A percentile compares a stretch with the other conserved stretches of the same genome.
phyloP scores from a whole-genome alignment of 495 filamentous ascomycete genomes.

The Penicillium flavigenum region DNA sequence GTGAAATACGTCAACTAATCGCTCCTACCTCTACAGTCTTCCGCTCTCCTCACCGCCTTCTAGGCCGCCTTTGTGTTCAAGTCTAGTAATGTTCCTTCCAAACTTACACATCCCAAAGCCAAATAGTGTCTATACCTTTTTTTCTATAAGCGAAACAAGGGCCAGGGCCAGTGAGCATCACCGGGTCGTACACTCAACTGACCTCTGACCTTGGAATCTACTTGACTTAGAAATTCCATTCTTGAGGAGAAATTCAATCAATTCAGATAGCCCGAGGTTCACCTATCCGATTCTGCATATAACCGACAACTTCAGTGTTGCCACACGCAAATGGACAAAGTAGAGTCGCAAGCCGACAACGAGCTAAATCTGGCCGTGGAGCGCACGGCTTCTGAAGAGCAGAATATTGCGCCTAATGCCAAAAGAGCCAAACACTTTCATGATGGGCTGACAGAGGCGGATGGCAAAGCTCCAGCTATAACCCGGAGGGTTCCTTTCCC shows the following conservation, averaged over 20 bases:
- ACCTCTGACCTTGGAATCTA: background rate
- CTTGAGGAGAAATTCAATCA: no score
- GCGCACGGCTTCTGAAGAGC: background rate
- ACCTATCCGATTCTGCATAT: background rate
- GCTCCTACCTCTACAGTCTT: no score
- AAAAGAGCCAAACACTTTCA: background rate
- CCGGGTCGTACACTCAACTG: background rate
- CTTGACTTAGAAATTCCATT: background rate
- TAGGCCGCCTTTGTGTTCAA: no score
- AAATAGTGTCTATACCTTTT: background rate
- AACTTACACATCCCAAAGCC: background rate
- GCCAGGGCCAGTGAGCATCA: background rate
- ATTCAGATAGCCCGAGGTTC: no score
- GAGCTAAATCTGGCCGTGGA: background rate
- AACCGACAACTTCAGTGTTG: background rate
- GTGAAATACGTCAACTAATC: no score
- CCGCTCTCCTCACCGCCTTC: no score
- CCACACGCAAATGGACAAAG: background rate
- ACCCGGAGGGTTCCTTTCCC: slow-evolving; percentile 66
- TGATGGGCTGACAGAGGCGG: background rate
- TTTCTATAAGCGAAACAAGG: background rate
- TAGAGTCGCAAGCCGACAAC: background rate
- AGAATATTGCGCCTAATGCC: background rate
- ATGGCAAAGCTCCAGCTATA: background rate
- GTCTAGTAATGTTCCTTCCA: no score